Conservation (phyloP, 2,329 filamentous ascomycete genomes). For the Microcera coccophila region DNA sequence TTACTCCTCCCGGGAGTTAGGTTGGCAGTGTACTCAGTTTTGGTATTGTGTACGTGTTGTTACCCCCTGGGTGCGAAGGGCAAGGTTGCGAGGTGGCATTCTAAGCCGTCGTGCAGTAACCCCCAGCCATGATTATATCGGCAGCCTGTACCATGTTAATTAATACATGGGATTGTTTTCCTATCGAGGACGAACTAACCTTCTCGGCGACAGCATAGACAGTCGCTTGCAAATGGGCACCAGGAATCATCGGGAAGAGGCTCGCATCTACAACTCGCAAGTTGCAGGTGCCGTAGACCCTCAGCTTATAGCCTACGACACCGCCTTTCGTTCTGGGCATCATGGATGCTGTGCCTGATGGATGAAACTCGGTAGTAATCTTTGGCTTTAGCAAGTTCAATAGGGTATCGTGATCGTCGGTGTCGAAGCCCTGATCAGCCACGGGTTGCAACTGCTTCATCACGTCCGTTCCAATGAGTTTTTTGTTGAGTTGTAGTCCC, state of each 20-base stretch:
- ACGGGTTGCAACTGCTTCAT: slow-evolving; percentile 10
- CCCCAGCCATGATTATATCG: slow-evolving; percentile 8
- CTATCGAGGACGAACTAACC: neutral
- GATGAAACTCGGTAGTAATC: slow-evolving; percentile 8
- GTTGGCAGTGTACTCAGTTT: no score
- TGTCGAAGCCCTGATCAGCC: slow-evolving; percentile 5
- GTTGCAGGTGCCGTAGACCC: slow-evolving; percentile 23
- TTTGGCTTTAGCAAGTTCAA: slow-evolving; percentile 2
- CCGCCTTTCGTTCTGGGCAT: slow-evolving; percentile 9
- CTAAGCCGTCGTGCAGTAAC: no score
- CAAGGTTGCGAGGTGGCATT: no score
- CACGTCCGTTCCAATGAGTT: slow-evolving; percentile 5
- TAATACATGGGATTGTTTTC: neutral
- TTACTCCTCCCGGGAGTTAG: no score
- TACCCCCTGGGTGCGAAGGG: no score
- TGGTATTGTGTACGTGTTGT: no score
- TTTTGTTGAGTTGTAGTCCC: slow-evolving; percentile 11
- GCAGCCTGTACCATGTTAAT: slow-evolving; percentile 6
- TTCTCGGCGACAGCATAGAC: slow-evolving; percentile 33
- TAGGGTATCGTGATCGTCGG: slow-evolving; percentile 1
- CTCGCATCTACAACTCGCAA: slow-evolving; percentile 26
- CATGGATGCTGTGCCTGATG: slow-evolving; percentile 9
- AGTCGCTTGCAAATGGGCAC: slow-evolving; percentile 27
- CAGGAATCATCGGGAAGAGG: slow-evolving; percentile 23
- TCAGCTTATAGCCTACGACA: slow-evolving; percentile 24